phyloP scores from a whole-genome alignment of 108 stramenopile genomes.

The Bacterosira constricta region DNA sequence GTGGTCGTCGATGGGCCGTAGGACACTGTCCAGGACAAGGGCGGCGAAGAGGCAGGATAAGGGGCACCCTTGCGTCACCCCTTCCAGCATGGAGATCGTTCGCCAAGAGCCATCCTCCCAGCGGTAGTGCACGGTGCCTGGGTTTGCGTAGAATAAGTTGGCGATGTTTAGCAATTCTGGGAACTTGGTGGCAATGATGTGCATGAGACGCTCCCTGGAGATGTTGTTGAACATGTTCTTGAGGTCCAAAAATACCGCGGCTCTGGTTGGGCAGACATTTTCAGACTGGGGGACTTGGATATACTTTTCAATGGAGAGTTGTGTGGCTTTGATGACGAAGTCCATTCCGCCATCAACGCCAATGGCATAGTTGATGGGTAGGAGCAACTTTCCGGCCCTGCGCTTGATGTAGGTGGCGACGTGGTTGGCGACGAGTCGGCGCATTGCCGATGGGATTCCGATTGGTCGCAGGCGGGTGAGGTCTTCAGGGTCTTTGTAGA shows the following conservation, averaged over 20 bases:
- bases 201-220: not conserved
- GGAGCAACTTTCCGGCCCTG: conserved; percentile 2
- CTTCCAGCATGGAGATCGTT: not conserved
- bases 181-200: not conserved
- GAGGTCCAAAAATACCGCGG: conserved; percentile 17
- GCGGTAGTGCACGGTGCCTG: not conserved
- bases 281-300: not conserved
- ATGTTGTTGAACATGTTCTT: conserved; percentile 28
- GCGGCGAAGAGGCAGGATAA: conserved; percentile 16
- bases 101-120: not conserved
- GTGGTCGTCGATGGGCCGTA: not conserved
- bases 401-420: not conserved
- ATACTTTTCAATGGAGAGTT: conserved; percentile 10
- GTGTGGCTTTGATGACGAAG: conserved; percentile 5
- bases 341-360: conserved; percentile 7
- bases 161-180: not conserved
- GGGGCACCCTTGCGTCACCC: conserved; percentile 18
- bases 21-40: conserved; percentile 11
- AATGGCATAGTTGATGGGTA: conserved; percentile 28
- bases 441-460: conserved; percentile 24
- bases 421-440: conserved; percentile 11
- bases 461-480: conserved; percentile 8
- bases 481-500: not conserved
- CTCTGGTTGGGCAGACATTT: not conserved
- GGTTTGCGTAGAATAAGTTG: not conserved